phyloP scores from a whole-genome alignment of 306 rosid species.

The Quercus wislizeni region DNA sequence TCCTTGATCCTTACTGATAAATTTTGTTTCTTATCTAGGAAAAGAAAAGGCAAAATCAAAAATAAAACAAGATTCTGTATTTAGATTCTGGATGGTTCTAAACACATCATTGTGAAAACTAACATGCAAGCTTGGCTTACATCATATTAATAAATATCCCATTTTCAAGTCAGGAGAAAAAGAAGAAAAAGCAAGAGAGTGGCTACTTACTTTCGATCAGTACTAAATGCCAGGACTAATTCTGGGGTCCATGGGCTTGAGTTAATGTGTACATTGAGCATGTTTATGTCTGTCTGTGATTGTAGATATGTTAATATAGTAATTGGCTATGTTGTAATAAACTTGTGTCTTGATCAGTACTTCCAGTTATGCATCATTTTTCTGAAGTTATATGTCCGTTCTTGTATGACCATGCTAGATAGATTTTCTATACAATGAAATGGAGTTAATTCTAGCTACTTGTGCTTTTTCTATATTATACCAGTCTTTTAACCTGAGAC shows the following conservation, averaged over 20 bases:
- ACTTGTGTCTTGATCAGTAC: neutral
- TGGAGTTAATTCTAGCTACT: constrained; percentile 10
- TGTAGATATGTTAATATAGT: neutral
- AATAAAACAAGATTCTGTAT: neutral
- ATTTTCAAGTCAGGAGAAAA: neutral
- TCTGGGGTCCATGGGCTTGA: neutral
- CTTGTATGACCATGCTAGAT: neutral
- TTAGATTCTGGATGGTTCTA: neutral
- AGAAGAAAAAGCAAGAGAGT: too few relatives aligned
- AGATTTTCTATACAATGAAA: neutral
- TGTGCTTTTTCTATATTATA: constrained; percentile 13
- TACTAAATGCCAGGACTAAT: neutral
- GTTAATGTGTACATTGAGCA: neutral
- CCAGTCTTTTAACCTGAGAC: constrained; percentile 92
- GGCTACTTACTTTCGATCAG: too few relatives aligned
- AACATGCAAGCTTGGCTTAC: neutral
- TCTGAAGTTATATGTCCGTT: neutral
- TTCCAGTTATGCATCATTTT: neutral
- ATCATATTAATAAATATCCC: neutral
- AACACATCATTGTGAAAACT: neutral
- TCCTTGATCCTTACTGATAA: neutral
- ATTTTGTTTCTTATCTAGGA: neutral
- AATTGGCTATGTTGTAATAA: neutral
- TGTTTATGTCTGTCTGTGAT: neutral
- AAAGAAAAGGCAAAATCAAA: too few relatives aligned